phyloP scores from a whole-genome alignment of 208 protist genomes.

The Trypanosoma mega region DNA sequence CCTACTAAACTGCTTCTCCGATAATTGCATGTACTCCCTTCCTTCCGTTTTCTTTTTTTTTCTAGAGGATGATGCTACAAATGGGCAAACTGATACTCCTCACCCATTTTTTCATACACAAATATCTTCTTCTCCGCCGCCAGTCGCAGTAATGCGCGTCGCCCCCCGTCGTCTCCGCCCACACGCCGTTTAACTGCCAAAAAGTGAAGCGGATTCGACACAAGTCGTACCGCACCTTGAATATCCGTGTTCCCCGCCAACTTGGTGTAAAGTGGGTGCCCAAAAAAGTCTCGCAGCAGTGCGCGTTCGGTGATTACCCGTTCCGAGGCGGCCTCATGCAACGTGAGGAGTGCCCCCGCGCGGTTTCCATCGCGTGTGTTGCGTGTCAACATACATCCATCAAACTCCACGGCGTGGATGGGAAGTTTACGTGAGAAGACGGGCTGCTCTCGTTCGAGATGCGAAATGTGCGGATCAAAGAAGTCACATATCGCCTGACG shows the following conservation, averaged over 20 bases:
- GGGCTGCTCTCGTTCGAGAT: slow-evolving; percentile 39
- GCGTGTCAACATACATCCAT: slow-evolving; percentile 46
- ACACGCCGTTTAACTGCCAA: slow-evolving; percentile 50
- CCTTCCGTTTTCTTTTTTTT: neutral
- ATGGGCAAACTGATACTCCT: slow-evolving; percentile 57
- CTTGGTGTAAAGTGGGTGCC: slow-evolving; percentile 42
- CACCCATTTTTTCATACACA: slow-evolving; percentile 63
- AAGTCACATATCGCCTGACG: slow-evolving; percentile 62
- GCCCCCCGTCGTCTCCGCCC: slow-evolving; percentile 5
- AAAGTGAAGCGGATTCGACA: slow-evolving; percentile 45
- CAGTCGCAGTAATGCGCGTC: slow-evolving; percentile 24
- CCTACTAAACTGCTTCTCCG: slow-evolving; percentile 2
- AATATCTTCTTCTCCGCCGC: slow-evolving; percentile 46
- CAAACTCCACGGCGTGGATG: slow-evolving; percentile 48
- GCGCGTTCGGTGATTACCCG: slow-evolving; percentile 36
- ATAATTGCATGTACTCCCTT: neutral
- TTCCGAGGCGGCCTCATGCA: slow-evolving; percentile 46
- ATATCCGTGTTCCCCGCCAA: slow-evolving; percentile 29
- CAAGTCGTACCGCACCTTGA: slow-evolving; percentile 24
- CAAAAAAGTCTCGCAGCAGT: slow-evolving; percentile 67
- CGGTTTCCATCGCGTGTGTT: neutral
- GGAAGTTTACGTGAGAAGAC: slow-evolving; percentile 54
- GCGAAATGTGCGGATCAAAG: slow-evolving; percentile 46
- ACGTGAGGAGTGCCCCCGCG: slow-evolving; percentile 53
- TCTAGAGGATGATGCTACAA: slow-evolving; percentile 15